Evolutionary conservation across 2,329 filamentous ascomycete genomes (phyloP), one percentile per base, ranked within the genome.

Genomic region (Colletotrichum cereale): DNA sequence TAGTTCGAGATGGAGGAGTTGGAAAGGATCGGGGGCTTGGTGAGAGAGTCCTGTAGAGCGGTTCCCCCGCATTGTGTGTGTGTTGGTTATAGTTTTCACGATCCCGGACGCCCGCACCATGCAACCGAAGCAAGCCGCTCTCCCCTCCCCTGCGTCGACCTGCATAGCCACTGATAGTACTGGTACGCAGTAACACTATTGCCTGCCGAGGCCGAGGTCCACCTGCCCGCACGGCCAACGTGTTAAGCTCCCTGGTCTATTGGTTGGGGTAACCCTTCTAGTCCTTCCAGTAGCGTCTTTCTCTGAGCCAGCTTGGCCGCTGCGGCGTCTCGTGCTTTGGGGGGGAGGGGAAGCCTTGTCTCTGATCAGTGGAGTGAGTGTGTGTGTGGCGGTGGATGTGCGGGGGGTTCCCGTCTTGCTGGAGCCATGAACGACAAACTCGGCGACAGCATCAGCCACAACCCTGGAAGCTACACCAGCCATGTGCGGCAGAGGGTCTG

Each of bases 211-310:
- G 26, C 68, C 68, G 58, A 71, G 68, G 68, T 61, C 55, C 12
- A 12, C 56, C n/a, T 34, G 48, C 65, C 40, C 55, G 47, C 52
- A 26, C 44, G 29, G 26, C 18, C 52, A 29, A 29, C 48, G 48
- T 67, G 63, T 53, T 38, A 60, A 55, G 38, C 21, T 24, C 44
- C 36, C 24, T 12, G 56, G 55, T 50, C 62, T 62, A 16, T 58
- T 53, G 16, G 58, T 63, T 64, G 69, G 69, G 69, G 69, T 72
- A 69, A 68, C 31, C 53, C 52, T 16, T 55, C 55, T 65, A 60
- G 63, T 69, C 53, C 52, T 16, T 55, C 55, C 69, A 60, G 63
- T 69, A 69, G 58, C 58, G 64, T 31, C 52, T 44, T 29, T 29
- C 6, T 24, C 48, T 55, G 7, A 36, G 18, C 12, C 12, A 34